Evolutionary conservation across 1,139 yeast species (phyloP), one percentile per base, ranked within the genome.

Genomic region (Candida frijolesensis): DNA sequence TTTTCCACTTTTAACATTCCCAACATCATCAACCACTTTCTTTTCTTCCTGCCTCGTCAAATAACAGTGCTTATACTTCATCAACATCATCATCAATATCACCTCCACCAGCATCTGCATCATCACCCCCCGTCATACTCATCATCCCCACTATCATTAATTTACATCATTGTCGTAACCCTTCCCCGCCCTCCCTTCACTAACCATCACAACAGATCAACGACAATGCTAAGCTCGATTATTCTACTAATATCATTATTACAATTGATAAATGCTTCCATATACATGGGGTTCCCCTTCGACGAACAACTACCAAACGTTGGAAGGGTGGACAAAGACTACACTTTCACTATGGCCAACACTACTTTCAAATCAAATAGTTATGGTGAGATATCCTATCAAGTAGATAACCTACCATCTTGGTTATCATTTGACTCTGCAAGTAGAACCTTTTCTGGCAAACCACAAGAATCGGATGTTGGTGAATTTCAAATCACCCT

Each of bases 241-340:
- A 14, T 33, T 25, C 45, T 43, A 43, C 45, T 43, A 43, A 43
- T 43, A 43, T 34, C 45, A 34, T 33, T 43, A 34, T 33, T 16
- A n/a, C 40, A 34, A 33, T 43, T 33, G 45, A 22, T 34, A 22
- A 33, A 43, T 14, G 45, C 45, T 14, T 66, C 66, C 48, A 65
- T 74, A 42, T 79, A 80, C 55, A 78, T 83, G 52, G 91, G 92
- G 42, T 92, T 87, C 72, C 95, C 97, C 7, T 81, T 94, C 62
- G 71, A 80, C 57, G 84, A 85, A 62, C 99, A 94, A 68, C 77
- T 84, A 37, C 98, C 98, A 15, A 87, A 91, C 35, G 89, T 94
- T 11, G 97, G 96, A 4, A 78, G 96, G 52, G 80, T 83, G 15
- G 82, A 83, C 55, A 73, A 82, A 57, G 61, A 66, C 1, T 94